phyloP scores from a whole-genome alignment of 305 asterid genomes.

The Andrographis paniculata region DNA sequence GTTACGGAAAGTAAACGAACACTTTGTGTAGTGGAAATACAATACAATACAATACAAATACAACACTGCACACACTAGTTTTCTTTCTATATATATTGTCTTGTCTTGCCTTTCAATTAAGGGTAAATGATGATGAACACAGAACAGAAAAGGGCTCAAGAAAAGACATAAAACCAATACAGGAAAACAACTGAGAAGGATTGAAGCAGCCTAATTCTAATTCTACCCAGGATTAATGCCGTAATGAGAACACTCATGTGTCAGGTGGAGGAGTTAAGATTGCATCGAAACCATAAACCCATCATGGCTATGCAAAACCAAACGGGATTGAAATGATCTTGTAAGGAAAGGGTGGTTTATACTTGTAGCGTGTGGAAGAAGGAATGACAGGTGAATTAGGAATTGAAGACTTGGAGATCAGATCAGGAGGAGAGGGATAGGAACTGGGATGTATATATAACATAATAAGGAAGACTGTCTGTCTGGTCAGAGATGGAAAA shows the following conservation, averaged over 20 bases:
- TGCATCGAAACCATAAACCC: conserved; percentile 23
- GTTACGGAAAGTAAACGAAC: neutral
- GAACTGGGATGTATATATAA: conserved; percentile 18
- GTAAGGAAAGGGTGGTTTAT: no score
- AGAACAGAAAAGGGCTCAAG: conserved; percentile 18
- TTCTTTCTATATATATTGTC: no score
- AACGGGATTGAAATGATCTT: no score
- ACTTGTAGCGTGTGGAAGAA: no score
- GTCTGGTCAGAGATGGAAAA: conserved; percentile 12
- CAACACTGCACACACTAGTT: no score
- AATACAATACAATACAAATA: no score
- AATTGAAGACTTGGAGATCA: neutral
- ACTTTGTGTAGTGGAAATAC: no score
- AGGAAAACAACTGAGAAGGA: conserved; percentile 45
- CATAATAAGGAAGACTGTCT: neutral
- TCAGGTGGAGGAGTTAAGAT: neutral
- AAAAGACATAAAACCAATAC: conserved; percentile 47
- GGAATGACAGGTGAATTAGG: no score
- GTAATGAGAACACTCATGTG: conserved; percentile 25
- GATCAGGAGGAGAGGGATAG: conserved; percentile 2
- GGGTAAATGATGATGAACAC: conserved; percentile 2
- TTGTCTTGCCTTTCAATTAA: neutral
- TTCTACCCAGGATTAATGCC: conserved; percentile 22
- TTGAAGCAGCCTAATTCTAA: conserved; percentile 38
- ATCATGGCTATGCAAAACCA: neutral